phyloP scores from a whole-genome alignment of 345 rosid species.

The Gossypium longicalyx region DNA sequence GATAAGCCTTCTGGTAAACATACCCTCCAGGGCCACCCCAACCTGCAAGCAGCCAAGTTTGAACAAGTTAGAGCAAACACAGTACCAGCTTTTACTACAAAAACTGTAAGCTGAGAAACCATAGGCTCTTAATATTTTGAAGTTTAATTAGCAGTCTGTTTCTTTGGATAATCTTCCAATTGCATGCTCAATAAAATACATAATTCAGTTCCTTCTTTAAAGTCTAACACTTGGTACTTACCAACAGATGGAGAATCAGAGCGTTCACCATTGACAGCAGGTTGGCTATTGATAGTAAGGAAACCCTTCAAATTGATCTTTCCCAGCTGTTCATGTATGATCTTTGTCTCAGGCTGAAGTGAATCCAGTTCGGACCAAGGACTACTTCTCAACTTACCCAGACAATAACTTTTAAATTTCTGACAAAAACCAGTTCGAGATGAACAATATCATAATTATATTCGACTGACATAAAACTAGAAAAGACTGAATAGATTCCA shows the following conservation, averaged over 20 bases:
- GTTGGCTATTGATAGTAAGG: slow-evolving; percentile 95
- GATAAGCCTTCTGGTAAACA: slow-evolving; percentile 91
- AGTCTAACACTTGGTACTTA: slow-evolving; percentile 23
- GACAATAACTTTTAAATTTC: slow-evolving; percentile 80
- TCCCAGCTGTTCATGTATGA: slow-evolving; percentile 80
- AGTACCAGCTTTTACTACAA: not conserved
- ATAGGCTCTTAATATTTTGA: not conserved
- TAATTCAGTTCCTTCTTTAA: not conserved
- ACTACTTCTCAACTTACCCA: slow-evolving; percentile 75
- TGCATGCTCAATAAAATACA: not conserved
- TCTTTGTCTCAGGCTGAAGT: slow-evolving; percentile 89
- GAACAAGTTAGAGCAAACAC: slow-evolving; percentile 1
- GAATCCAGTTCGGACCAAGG: slow-evolving; percentile 98
- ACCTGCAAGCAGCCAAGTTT: slow-evolving; percentile 39
- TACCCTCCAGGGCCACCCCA: slow-evolving; percentile 99
- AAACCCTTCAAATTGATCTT: slow-evolving; percentile 81
- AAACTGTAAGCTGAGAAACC: not conserved
- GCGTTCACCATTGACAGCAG: slow-evolving; percentile 80
- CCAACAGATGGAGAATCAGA: slow-evolving; percentile 85
- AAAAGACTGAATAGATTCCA: not conserved
- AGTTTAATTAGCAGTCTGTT: not conserved
- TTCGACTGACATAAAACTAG: not conserved
- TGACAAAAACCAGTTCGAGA: slow-evolving; percentile 32
- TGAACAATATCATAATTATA: slow-evolving; percentile 13
- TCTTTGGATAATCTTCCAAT: not conserved